Base-by-base conservation (phyloP, 2,329 filamentous ascomycete species). In the Colletotrichum sp. region DNA sequence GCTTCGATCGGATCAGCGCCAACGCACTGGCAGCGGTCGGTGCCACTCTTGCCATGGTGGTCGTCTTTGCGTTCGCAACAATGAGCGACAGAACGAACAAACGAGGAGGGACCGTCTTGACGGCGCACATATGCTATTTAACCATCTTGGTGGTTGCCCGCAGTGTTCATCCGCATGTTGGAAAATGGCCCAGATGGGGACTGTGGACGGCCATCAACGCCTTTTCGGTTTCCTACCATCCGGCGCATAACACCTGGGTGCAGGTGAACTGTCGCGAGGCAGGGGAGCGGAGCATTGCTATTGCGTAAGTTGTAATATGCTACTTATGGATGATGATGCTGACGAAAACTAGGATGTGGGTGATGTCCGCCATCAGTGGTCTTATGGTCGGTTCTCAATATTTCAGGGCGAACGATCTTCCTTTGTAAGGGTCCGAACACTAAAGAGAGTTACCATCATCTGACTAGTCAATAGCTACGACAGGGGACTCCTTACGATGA, bases 141-240 rank as follows among this genome's bases (percentile, higher is more conserved):
- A 72, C 85, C n/a, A 80, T 84, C 0, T 80, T 90, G 5, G 81
- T 89, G 21, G 80, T 88, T 1, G 79, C 86, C 0, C 83, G 85
- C 12, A 80, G 80, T 7, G 78, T 86, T 0, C 87, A 90, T 68
- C 83, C 86, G 0, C 82, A 85, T 63, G 85, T 87, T 0, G 85
- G 86, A 0, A 86, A 84, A 76, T 90, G 89, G 89, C 84, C 84
- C 9, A 84, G 85, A 13, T 89, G 87, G 82, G 88, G 84, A 0
- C 80, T 91, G 7, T 90, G 88, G 89, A 90, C 89, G 5, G 82
- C 83, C 0, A 84, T 90, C 5, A 90, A 90, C 79, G 82, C 82
- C 3, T 85, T 90, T 48, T 87, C 88, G 0, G 89, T 90, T 10
- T 87, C 88, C 0, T 90, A 90, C 76, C 89, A 90, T 79, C 88